A percentile compares a stretch with the other conserved stretches of the same genome.
These are phyloP conservation scores for Talaromyces ruber DNA, from an alignment of 495 filamentous ascomycete genomes.

Conservation along the genomic window DNA sequence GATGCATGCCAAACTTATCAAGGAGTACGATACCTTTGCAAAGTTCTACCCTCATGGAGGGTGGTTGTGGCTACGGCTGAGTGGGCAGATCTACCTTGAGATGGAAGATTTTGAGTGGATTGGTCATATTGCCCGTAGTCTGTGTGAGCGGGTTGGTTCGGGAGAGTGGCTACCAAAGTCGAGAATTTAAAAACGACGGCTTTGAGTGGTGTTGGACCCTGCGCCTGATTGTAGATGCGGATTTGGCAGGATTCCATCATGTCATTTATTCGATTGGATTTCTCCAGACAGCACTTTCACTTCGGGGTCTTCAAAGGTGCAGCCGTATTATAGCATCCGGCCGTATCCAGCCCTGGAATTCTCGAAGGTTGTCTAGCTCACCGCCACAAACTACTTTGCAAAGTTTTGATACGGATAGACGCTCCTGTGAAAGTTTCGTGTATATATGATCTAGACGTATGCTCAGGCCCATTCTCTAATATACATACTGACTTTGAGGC, in stretches of 20 bases:
- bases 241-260: neutral
- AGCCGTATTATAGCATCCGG: neutral
- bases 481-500: neutral
- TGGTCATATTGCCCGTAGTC: constrained; percentile 46
- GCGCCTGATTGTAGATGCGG: neutral
- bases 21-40: constrained; percentile 63
- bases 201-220: neutral
- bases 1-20: constrained; percentile 45
- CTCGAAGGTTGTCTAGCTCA: neutral
- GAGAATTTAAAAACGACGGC: neutral
- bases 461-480: neutral
- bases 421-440: neutral
- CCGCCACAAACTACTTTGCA: neutral
- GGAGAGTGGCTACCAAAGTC: constrained; percentile 32
- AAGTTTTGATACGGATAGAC: neutral
- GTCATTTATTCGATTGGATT: neutral
- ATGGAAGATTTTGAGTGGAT: constrained; percentile 69
- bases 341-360: neutral
- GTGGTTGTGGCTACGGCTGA: constrained; percentile 61
- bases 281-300: neutral
- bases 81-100: constrained; percentile 74
- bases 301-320: neutral
- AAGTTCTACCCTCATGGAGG: constrained; percentile 50
- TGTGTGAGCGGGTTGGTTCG: constrained; percentile 51
- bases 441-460: neutral